Base-by-base conservation (phyloP, 176 grass and related monocot genomes). In the Juncus effusus region DNA sequence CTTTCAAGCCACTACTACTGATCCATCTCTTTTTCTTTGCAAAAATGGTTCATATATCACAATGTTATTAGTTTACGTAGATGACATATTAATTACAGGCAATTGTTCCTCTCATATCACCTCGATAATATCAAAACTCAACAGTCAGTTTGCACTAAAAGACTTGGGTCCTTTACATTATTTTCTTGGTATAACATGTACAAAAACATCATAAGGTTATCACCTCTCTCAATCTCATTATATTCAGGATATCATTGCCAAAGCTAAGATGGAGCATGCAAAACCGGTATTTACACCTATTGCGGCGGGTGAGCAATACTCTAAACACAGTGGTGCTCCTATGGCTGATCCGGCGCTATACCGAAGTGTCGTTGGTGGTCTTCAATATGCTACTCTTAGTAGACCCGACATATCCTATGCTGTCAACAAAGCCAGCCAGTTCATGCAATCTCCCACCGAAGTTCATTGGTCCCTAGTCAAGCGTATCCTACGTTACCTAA, bases 11-110 rank as follows among this genome's bases (percentile, higher is more conserved):
- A 59, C 69, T 3, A 36, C 8, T n/a, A 5, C 36, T 16, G 69
- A 60, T 15, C 5, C 53, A 3, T 73, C 69, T 1, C 9, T 73
- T 19, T 73, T 73, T 42, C 59, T 73, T 5, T 19, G 42, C 3
- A 5, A 3, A 40, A 2, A 2, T 16, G 11, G 45, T 28, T 3
- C 7, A 3, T 1, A 13, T 2, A 6, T 28, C 13, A 10, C 42
- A 15, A 60, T 39, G 10, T 4, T 73, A 4, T 54, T 73, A 16
- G 13, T 73, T 3, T 70, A 70, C 55, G 50, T 70, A 0, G 44
- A 70, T 54, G 66, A 70, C 11, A 70, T 70, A 1, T 1, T 73
- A 3, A 42, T 73, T 8, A 73, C 37, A 7, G 54, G 69, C 4
- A 60, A 14, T 14, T 14, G 16, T 7, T 5, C 10, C 2, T 44